Conservation (phyloP, 2,329 filamentous ascomycete genomes). For the Aspergillus uvarum region DNA sequence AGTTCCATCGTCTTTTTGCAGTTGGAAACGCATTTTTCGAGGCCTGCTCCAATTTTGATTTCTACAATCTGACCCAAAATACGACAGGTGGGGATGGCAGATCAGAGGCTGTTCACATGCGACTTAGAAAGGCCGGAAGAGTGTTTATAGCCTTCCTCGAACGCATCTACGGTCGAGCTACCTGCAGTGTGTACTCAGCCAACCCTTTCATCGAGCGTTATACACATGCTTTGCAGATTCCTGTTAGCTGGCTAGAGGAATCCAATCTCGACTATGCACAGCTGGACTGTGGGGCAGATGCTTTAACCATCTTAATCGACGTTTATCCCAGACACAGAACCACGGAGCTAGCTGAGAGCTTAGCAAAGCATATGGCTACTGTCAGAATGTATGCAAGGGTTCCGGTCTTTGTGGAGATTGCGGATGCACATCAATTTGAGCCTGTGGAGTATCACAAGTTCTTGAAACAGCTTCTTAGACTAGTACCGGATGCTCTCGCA, state of each 20-base stretch:
- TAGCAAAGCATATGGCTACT: not conserved
- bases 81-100: not conserved
- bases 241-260: not conserved
- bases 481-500: not conserved
- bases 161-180: not conserved
- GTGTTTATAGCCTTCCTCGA: not conserved
- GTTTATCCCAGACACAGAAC: not conserved
- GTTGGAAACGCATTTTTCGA: conserved; percentile 36
- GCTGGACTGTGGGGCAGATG: not conserved
- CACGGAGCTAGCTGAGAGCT: not conserved
- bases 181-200: not conserved
- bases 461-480: not conserved
- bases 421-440: not conserved
- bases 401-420: not conserved
- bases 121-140: not conserved
- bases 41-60: conserved; percentile 23
- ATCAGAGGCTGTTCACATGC: not conserved
- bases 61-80: not conserved
- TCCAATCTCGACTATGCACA: not conserved
- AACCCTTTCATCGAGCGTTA: not conserved
- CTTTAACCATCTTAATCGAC: not conserved
- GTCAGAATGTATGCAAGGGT: not conserved
- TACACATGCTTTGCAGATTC: not conserved
- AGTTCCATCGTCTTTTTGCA: conserved; percentile 18
- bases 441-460: not conserved